Evolutionary conservation across 768 basidiomycete genomes (phyloP).

Genomic region (Boletellus ananas): DNA sequence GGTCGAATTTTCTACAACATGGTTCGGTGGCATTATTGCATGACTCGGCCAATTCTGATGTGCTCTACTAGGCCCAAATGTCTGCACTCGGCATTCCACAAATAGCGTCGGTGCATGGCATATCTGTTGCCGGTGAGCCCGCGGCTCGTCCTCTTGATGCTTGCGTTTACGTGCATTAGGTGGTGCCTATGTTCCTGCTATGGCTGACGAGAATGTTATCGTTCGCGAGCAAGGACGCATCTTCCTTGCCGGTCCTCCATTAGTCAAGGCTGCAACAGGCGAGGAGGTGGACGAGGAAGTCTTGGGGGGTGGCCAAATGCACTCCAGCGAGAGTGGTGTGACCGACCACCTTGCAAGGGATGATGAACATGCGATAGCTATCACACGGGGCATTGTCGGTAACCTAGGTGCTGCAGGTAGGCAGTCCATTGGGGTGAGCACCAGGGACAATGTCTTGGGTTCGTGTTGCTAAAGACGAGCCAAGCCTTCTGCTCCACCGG

Average conservation of each 20-base stretch:
- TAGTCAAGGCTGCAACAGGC: slow-evolving; percentile 93
- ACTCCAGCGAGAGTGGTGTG: slow-evolving; percentile 86
- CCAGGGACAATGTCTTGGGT: neutral
- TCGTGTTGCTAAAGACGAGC: slow-evolving; percentile 8
- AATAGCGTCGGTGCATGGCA: slow-evolving; percentile 90
- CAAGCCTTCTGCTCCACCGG: slow-evolving; percentile 57
- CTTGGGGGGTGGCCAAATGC: slow-evolving; percentile 87
- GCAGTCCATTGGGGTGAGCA: slow-evolving; percentile 45
- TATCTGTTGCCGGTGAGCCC: slow-evolving; percentile 74
- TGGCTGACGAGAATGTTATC: slow-evolving; percentile 93
- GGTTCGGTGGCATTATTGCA: slow-evolving; percentile 40
- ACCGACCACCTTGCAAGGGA: slow-evolving; percentile 84
- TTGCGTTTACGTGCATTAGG: slow-evolving; percentile 38
- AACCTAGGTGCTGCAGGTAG: slow-evolving; percentile 69
- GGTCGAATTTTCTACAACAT: slow-evolving; percentile 97
- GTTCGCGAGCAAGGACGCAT: slow-evolving; percentile 90
- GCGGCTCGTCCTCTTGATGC: neutral
- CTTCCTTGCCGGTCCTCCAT: slow-evolving; percentile 90
- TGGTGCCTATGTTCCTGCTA: slow-evolving; percentile 92
- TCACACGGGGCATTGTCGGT: slow-evolving; percentile 73
- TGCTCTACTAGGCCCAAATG: slow-evolving; percentile 73
- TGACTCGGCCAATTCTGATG: slow-evolving; percentile 8
- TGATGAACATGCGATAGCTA: slow-evolving; percentile 80
- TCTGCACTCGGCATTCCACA: slow-evolving; percentile 89
- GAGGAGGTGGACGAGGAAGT: slow-evolving; percentile 92